Evolutionary conservation across 305 asterid genomes (phyloP), one percentile per base, ranked within the genome.

Genomic region (Fraxinus ornus): DNA sequence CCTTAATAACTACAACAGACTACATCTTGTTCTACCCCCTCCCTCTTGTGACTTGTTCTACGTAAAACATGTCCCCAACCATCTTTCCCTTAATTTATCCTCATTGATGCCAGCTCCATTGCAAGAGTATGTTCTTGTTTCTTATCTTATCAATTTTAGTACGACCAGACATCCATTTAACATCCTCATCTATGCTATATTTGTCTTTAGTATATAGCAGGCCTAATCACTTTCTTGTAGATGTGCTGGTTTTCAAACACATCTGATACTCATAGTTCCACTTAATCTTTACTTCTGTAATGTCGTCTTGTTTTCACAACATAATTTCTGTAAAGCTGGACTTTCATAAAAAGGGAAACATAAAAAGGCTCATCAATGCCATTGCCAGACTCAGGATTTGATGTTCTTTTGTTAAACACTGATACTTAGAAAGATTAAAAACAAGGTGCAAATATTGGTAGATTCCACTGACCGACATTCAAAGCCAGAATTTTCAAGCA

Each of bases 401-500:
- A 64, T 64, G n/a, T 8, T 62, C 33, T 62, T 22, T 9, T 9
- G 35, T 24, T 64, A 64, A 5, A 64, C 15, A 8, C 32, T 64
- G 76, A 77, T 35, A 62, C 79, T 39, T 30, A 22, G 30, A 32
- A 36, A 39, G 49, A 76, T 44, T 4, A 41, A 76, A 44, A 74
- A 68, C 37, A 75, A 79, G 66, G 44, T 66, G 64, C 68, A 77
- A 35, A 44, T 47, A 64, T 64, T 37, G 22, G 41, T 62, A 30
- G 2, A 55, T 73, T 84, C 70, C 64, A 57, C 35, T 55, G 74
- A 13, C 26, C 4, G 13, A 79, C 37, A 26, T 60, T 64, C 39
- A 78, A 73, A 81, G 66, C 82, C 36, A 79, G 77, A 77, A 76
- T 62, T 76, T 77, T 32, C 21, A 35, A 52, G 77, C 75, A 76